phyloP scores from a whole-genome alignment of 176 grass and related monocot genomes.

The Saccharum spontaneum region DNA sequence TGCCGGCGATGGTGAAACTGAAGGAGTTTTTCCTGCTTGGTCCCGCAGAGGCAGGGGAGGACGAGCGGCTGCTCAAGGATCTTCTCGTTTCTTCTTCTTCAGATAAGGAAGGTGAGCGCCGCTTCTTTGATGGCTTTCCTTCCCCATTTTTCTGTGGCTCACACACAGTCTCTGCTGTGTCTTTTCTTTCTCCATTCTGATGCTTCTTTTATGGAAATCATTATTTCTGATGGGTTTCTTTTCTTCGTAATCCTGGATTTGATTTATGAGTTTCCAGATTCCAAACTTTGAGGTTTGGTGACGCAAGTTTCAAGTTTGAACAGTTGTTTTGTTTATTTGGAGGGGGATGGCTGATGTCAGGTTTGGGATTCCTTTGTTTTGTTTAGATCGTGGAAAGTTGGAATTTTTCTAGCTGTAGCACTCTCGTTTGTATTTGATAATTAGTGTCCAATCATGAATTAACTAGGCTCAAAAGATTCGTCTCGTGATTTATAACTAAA shows the following conservation, averaged over 20 bases:
- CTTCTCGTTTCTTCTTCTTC: constrained; percentile 29
- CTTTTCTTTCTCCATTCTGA: constrained; percentile 24
- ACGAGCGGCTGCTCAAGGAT: constrained; percentile 30
- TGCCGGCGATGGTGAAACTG: constrained; percentile 52
- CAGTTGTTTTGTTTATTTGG: not conserved
- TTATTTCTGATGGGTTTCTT: not conserved
- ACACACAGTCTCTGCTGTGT: not conserved
- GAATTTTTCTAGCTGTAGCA: too few relatives aligned
- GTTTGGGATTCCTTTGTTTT: constrained; percentile 23
- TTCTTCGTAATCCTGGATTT: constrained; percentile 3
- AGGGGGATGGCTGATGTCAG: constrained; percentile 1
- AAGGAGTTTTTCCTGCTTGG: constrained; percentile 52
- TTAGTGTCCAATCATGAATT: too few relatives aligned
- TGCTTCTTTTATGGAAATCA: not conserved
- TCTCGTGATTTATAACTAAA: too few relatives aligned
- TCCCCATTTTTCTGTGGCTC: not conserved
- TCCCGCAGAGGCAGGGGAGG: constrained; percentile 51
- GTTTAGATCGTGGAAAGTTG: too few relatives aligned
- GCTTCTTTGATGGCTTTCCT: constrained; percentile 10
- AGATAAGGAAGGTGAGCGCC: constrained; percentile 50
- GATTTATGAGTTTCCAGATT: not conserved
- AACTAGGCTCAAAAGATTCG: too few relatives aligned
- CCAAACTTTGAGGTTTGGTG: not conserved
- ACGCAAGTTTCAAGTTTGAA: not conserved
- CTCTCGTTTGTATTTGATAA: too few relatives aligned